Evolutionary conservation across 2,329 filamentous ascomycete species (phyloP).

Genomic region (Pseudocercospora macadamiae): DNA sequence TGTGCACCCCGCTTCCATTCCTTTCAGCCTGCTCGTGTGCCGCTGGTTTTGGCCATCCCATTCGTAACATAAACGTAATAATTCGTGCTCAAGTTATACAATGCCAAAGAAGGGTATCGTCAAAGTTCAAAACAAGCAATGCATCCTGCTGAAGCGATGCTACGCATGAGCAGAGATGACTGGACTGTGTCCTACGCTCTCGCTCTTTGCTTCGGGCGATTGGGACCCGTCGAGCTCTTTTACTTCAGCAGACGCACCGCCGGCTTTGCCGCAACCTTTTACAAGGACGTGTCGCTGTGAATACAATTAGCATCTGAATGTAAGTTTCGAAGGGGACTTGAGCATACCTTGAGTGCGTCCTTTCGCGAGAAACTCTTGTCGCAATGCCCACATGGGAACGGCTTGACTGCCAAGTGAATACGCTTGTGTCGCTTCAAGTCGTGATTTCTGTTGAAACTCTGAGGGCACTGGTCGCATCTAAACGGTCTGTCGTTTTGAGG

Average conservation of each 20-base stretch:
- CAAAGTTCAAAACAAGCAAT: constrained; percentile 7
- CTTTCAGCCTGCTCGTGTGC: neutral
- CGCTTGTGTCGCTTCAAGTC: constrained; percentile 94
- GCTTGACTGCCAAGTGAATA: constrained; percentile 93
- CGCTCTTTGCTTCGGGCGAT: constrained; percentile 39
- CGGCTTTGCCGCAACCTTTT: constrained; percentile 65
- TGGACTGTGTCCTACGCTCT: constrained; percentile 36
- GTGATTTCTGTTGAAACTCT: constrained; percentile 95
- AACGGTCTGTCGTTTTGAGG: constrained; percentile 80
- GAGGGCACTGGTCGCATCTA: constrained; percentile 88
- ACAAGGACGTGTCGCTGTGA: constrained; percentile 67
- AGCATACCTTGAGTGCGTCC: constrained; percentile 88
- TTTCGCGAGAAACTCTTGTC: constrained; percentile 97
- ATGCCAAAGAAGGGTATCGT: constrained; percentile 30
- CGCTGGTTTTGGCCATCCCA: constrained; percentile 14
- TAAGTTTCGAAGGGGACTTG: neutral
- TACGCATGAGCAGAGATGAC: constrained; percentile 34
- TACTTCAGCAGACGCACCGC: constrained; percentile 35
- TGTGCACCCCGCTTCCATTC: constrained; percentile 7
- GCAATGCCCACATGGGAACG: constrained; percentile 87
- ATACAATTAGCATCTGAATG: constrained; percentile 44
- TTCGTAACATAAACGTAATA: constrained; percentile 20
- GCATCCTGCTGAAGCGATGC: neutral
- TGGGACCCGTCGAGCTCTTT: constrained; percentile 42
- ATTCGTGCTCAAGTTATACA: constrained; percentile 25